Percentiles rank a stretch among this genome's conserved stretches.
These are phyloP conservation scores for Rubia peregrina DNA, from an alignment of 305 asterid species.

Conservation along the genomic window DNA sequence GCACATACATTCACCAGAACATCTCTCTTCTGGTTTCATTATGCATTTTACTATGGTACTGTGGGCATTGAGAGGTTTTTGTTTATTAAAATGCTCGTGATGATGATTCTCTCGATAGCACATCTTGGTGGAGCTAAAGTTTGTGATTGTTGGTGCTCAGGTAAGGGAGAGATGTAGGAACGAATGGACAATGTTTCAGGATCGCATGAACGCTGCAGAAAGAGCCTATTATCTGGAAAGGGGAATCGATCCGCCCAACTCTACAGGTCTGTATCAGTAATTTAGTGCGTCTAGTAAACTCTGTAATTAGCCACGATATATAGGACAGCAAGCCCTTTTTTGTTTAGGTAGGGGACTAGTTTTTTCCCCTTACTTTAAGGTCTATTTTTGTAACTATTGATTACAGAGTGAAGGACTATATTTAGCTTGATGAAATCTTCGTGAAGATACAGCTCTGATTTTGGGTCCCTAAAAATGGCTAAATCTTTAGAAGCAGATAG, in stretches of 20 bases:
- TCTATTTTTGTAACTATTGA: neutral
- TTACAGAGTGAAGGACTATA: neutral
- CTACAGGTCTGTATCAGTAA: conserved; percentile 38
- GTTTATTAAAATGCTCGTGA: no score
- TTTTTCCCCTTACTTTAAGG: neutral
- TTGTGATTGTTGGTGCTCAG: conserved; percentile 27
- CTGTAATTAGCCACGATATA: conserved; percentile 11
- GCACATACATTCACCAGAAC: no score
- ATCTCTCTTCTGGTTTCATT: no score
- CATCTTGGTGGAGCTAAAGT: neutral
- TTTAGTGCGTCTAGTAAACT: neutral
- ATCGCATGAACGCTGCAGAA: conserved; percentile 66
- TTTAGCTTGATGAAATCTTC: neutral
- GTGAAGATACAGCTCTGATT: neutral
- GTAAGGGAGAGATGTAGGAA: conserved; percentile 83
- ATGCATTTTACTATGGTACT: no score
- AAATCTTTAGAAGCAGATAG: neutral
- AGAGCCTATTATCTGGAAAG: conserved; percentile 46
- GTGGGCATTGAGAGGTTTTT: no score
- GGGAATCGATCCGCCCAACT: conserved; percentile 65
- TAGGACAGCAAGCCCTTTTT: conserved; percentile 1
- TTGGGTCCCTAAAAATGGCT: neutral
- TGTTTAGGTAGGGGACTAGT: neutral
- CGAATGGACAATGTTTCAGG: conserved; percentile 80
- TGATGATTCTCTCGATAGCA: no score